Evolutionary conservation across 768 basidiomycete genomes (phyloP).

Genomic region (Trametes maxima): DNA sequence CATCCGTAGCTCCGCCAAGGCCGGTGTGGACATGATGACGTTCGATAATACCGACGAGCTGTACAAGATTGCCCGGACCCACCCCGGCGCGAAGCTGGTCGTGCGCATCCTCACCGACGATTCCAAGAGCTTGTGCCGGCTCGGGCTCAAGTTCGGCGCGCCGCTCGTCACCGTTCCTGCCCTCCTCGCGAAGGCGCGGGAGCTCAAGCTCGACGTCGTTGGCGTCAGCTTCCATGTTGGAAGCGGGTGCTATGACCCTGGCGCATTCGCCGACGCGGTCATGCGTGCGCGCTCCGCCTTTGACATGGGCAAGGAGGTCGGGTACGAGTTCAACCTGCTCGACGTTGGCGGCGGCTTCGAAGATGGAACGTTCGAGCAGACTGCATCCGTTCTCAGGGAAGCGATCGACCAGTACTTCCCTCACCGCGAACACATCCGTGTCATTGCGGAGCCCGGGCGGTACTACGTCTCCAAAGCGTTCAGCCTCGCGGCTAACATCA

Average conservation of each 20-base stretch:
- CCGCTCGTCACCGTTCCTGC: conserved; percentile 77
- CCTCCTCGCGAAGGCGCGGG: conserved; percentile 77
- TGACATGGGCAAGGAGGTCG: conserved; percentile 80
- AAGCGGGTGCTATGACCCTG: conserved; percentile 92
- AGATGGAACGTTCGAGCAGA: conserved; percentile 78
- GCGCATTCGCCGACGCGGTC: conserved; percentile 88
- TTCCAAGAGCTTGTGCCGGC: conserved; percentile 88
- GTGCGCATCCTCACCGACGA: conserved; percentile 98
- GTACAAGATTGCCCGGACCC: conserved; percentile 82
- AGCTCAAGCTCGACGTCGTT: conserved; percentile 81
- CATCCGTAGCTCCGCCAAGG: conserved; percentile 79
- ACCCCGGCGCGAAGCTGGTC: conserved; percentile 84
- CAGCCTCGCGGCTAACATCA: conserved; percentile 89
- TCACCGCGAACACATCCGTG: conserved; percentile 61
- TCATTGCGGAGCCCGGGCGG: conserved; percentile 95
- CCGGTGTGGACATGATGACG: conserved; percentile 91
- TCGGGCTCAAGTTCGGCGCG: conserved; percentile 97
- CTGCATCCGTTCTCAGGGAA: conserved; percentile 66
- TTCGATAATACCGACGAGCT: conserved; percentile 98
- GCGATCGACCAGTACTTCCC: conserved; percentile 85
- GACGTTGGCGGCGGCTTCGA: conserved; percentile 99
- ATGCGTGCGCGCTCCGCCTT: conserved; percentile 81
- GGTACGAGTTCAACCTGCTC: conserved; percentile 81
- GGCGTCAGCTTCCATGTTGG: conserved; percentile 99
- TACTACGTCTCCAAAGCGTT: conserved; percentile 94